A percentile compares a stretch with the other conserved stretches of the same genome.
Conservation (phyloP, 2,329 filamentous ascomycete genomes). For the Trichophyton benhamiae region DNA sequence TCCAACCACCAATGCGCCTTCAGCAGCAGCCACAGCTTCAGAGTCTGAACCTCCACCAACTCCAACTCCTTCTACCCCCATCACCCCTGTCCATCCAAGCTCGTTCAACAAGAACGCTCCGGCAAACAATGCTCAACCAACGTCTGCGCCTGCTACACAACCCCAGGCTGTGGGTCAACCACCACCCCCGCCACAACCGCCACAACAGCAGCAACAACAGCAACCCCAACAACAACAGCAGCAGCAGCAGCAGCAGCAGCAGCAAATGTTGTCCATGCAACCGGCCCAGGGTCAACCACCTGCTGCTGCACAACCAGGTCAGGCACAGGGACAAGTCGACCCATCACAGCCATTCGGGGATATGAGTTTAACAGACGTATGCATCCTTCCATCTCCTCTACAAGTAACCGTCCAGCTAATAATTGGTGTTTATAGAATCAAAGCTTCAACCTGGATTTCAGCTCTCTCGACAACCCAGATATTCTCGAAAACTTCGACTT, state of each 20-base stretch:
- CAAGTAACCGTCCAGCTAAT: neutral
- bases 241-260: slow-evolving; percentile 17
- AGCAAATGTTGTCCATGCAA: slow-evolving; percentile 14
- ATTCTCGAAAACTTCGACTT: slow-evolving; percentile 50
- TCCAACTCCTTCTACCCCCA: slow-evolving; percentile 38
- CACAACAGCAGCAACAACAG: slow-evolving; percentile 16
- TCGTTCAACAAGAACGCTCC: slow-evolving; percentile 32
- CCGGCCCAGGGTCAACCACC: slow-evolving; percentile 1
- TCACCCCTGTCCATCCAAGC: slow-evolving; percentile 35
- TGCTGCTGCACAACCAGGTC: slow-evolving; percentile 17
- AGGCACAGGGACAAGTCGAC: slow-evolving; percentile 19
- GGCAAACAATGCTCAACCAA: slow-evolving; percentile 20
- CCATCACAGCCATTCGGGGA: slow-evolving; percentile 9
- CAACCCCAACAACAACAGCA: slow-evolving; percentile 17
- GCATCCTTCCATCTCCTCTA: neutral
- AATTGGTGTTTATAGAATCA: slow-evolving; percentile 16
- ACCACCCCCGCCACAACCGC: slow-evolving; percentile 12
- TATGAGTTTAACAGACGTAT: slow-evolving; percentile 5
- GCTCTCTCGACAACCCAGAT: slow-evolving; percentile 35
- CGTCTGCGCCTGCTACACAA: slow-evolving; percentile 16
- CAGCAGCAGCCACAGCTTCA: slow-evolving; percentile 33
- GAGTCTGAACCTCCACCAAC: slow-evolving; percentile 38
- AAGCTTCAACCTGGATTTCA: slow-evolving; percentile 34
- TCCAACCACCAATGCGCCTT: slow-evolving; percentile 24
- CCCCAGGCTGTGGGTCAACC: slow-evolving; percentile 17